A percentile compares a stretch with the other conserved stretches of the same genome.
Conservation (phyloP, 768 basidiomycete genomes). For the Botryobasidium botryosum region DNA sequence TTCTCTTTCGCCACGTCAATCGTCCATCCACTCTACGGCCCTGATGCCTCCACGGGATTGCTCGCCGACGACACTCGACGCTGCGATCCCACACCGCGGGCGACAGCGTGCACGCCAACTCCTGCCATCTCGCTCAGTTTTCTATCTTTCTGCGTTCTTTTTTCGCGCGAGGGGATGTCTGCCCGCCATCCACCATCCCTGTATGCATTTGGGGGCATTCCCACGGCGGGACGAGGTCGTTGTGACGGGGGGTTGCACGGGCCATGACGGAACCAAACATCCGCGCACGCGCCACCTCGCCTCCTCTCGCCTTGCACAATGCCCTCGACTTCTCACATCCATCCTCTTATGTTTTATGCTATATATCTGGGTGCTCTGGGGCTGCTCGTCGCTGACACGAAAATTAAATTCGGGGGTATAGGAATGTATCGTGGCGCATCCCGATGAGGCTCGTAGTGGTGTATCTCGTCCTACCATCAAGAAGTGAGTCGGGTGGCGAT, state of each 20-base stretch:
- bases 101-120: not conserved
- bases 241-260: not conserved
- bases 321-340: not conserved
- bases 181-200: too few relatives aligned
- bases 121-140: not conserved
- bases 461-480: slow-evolving; percentile 1
- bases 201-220: too few relatives aligned
- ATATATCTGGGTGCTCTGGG: too few relatives aligned
- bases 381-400: too few relatives aligned
- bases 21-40: not conserved
- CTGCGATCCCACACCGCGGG: not conserved
- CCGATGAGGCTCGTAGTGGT: slow-evolving; percentile 2
- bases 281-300: too few relatives aligned
- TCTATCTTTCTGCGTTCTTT: not conserved
- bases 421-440: slow-evolving; percentile 1
- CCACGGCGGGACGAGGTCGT: not conserved
- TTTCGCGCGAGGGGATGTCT: too few relatives aligned
- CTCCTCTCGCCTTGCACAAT: not conserved
- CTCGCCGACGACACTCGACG: not conserved
- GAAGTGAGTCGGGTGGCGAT: not conserved
- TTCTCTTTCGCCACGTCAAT: not conserved
- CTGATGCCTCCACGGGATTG: not conserved
- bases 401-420: not conserved
- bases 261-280: too few relatives aligned
- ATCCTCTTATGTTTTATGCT: too few relatives aligned